Evolutionary conservation across 2,329 filamentous ascomycete genomes (phyloP).

Genomic region (Sarocladiaceae sp.): DNA sequence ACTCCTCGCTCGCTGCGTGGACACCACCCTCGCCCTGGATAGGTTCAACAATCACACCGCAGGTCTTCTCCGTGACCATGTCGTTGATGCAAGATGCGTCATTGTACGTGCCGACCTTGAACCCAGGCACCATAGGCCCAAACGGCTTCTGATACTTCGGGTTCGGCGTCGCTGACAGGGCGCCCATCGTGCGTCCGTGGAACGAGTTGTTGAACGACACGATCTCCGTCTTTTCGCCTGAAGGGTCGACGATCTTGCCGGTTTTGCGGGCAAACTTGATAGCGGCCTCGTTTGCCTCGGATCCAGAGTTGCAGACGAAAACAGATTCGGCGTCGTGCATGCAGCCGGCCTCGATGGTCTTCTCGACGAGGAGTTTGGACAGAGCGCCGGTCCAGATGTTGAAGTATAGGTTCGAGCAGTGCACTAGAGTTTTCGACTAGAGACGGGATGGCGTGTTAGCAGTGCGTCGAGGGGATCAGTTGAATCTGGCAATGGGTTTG

Average conservation of each 20-base stretch:
- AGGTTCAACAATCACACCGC: conserved; percentile 91
- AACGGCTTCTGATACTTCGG: conserved; percentile 97
- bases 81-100: conserved; percentile 64
- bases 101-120: conserved; percentile 81
- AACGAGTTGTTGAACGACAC: conserved; percentile 91
- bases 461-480: conserved; percentile 3
- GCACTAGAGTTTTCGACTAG: conserved; percentile 70
- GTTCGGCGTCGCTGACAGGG: conserved; percentile 92
- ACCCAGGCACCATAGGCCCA: conserved; percentile 90
- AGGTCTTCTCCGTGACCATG: conserved; percentile 78
- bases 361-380: conserved; percentile 76
- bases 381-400: conserved; percentile 92
- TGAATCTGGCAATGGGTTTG: not conserved
- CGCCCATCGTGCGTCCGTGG: conserved; percentile 94
- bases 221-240: conserved; percentile 70
- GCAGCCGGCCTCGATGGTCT: conserved; percentile 69
- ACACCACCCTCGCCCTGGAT: conserved; percentile 97
- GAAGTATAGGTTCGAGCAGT: conserved; percentile 94
- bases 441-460: conserved; percentile 4
- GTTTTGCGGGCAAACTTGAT: conserved; percentile 95
- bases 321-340: conserved; percentile 77
- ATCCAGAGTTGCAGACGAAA: conserved; percentile 94
- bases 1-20: conserved; percentile 74
- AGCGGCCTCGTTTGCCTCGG: conserved; percentile 94
- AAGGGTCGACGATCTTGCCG: conserved; percentile 67